Conservation (phyloP, 78 protist genomes). For the Mastigamoeba balamuthi region DNA sequence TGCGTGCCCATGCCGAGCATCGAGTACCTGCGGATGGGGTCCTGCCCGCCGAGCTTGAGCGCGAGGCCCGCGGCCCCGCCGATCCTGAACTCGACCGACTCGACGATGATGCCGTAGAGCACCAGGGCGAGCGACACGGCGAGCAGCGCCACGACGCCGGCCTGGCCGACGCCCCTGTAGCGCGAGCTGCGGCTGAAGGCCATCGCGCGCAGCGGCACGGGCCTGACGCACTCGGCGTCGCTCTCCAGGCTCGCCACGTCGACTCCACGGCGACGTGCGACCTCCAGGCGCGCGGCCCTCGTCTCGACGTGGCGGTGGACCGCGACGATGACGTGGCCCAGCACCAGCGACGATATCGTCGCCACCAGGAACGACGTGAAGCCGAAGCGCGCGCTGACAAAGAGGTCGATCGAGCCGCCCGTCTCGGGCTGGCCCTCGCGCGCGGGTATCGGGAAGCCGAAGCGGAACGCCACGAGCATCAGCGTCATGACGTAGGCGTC, state of each 20-base stretch:
- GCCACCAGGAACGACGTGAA: constrained; percentile 17
- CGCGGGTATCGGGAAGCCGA: neutral
- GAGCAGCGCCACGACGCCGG: neutral
- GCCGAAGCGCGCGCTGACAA: constrained; percentile 20
- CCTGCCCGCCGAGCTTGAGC: neutral
- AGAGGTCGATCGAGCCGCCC: neutral
- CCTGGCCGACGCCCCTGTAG: neutral
- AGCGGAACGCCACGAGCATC: constrained; percentile 29
- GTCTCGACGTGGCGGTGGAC: neutral
- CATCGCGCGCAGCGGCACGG: neutral
- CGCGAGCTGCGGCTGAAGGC: neutral
- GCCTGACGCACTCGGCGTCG: too few relatives aligned
- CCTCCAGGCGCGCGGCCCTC: too few relatives aligned
- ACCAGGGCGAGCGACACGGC: neutral
- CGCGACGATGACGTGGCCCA: constrained; percentile 9
- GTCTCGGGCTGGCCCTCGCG: too few relatives aligned
- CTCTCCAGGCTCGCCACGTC: too few relatives aligned
- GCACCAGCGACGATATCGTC: constrained; percentile 10
- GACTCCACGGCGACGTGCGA: too few relatives aligned
- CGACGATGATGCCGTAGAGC: neutral
- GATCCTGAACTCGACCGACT: constrained; percentile 14
- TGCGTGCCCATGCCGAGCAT: constrained; percentile 2
- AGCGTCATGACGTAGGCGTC: constrained; percentile 21
- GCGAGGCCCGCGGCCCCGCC: constrained; percentile 3
- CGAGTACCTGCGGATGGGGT: neutral